A percentile compares a stretch with the other conserved stretches of the same genome.
These are phyloP conservation scores for Saccharomycopsis fermentans DNA, from an alignment of 805 yeast genomes.

Conservation along the genomic window DNA sequence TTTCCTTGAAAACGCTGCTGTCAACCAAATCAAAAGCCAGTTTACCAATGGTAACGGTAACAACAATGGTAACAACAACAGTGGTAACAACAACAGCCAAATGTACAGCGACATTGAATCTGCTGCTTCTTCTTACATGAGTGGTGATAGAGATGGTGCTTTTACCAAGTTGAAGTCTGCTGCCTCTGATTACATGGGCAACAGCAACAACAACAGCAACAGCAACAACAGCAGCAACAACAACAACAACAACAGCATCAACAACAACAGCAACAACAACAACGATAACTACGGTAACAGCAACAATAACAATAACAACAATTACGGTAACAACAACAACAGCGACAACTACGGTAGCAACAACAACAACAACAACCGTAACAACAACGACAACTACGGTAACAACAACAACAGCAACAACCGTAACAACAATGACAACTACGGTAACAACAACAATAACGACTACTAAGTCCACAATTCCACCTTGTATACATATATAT, in stretches of 20 bases:
- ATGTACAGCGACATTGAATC: not conserved
- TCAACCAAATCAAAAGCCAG: not conserved
- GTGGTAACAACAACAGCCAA: not conserved
- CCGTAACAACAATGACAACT: not conserved
- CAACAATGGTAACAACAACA: not conserved
- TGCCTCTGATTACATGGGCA: not conserved
- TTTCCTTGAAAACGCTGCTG: not conserved
- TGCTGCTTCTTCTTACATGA: not conserved
- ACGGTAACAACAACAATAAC: not conserved
- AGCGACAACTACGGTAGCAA: not conserved
- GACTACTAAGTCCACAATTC: not conserved
- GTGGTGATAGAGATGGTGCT: not conserved
- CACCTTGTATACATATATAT: no score
- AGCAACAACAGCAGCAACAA: not conserved
- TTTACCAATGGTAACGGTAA: not conserved
- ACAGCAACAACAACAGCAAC: not conserved
- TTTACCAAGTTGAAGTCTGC: not conserved
- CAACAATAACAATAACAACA: not conserved
- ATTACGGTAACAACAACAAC: not conserved
- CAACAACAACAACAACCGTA: not conserved
- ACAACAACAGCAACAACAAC: not conserved
- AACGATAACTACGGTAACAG: not conserved
- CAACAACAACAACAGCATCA: not conserved
- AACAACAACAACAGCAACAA: not conserved
- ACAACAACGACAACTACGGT: not conserved